These are phyloP conservation scores for Phialophora tarda DNA, from an alignment of 2,329 filamentous ascomycete genomes.

Conservation along the genomic window DNA sequence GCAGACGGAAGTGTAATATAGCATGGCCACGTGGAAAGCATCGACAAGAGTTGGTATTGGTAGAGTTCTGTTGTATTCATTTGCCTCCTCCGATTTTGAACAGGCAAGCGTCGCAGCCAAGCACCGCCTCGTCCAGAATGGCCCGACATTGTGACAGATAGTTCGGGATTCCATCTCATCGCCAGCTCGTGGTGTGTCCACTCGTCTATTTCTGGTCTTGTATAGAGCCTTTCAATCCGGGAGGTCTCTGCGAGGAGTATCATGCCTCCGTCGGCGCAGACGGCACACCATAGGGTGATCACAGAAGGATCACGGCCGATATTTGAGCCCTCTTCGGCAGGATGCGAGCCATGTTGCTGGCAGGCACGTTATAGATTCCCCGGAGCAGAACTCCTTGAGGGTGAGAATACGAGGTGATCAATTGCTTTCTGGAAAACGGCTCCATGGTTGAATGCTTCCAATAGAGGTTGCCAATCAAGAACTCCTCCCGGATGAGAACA, in stretches of 20 bases:
- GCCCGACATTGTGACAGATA: background rate
- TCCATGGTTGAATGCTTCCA: background rate
- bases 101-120: background rate
- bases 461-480: background rate
- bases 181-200: background rate
- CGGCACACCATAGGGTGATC: background rate
- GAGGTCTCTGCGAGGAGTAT: background rate
- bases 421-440: background rate
- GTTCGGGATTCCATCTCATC: background rate
- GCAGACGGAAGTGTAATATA: background rate
- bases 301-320: background rate
- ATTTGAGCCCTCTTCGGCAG: background rate
- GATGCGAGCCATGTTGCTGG: too few species aligned
- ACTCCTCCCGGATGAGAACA: background rate
- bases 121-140: conserved; percentile 1
- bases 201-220: background rate
- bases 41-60: background rate
- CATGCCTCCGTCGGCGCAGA: background rate
- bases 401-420: background rate
- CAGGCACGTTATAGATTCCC: background rate
- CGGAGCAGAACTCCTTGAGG: background rate
- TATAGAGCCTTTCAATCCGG: background rate
- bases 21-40: background rate
- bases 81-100: background rate
- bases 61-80: background rate